Evolutionary conservation across 1,284 basidiomycete species (phyloP).

Genomic region (Tetrapyrgos nigripes): DNA sequence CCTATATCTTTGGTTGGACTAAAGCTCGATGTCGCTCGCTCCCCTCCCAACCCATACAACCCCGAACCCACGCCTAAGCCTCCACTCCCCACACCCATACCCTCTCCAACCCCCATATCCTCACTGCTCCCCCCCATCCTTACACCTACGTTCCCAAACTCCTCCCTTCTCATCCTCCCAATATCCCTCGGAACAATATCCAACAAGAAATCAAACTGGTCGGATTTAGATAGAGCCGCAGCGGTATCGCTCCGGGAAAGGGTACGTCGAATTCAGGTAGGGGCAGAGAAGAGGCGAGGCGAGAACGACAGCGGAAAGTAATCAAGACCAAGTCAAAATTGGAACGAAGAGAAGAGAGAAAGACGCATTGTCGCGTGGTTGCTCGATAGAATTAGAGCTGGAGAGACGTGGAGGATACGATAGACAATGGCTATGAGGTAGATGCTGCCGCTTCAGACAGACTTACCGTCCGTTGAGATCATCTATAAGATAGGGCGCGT

Average conservation of each 20-base stretch:
- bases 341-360: conserved; percentile 10
- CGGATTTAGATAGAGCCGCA: conserved; percentile 86
- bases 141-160: neutral
- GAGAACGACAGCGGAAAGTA: too few species aligned
- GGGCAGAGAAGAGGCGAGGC: conserved; percentile 94
- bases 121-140: too few species aligned
- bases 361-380: conserved; percentile 93
- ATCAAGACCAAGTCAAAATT: conserved; percentile 8
- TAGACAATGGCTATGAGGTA: too few species aligned
- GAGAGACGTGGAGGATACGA: too few species aligned
- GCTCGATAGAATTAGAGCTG: conserved; percentile 91
- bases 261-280: conserved; percentile 91
- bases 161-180: neutral
- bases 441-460: too few species aligned
- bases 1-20: too few species aligned
- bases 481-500: too few species aligned
- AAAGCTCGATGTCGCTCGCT: too few species aligned
- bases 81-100: too few species aligned
- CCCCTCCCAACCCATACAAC: too few species aligned
- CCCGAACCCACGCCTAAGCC: too few species aligned
- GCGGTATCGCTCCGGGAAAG: conserved; percentile 90
- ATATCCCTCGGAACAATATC: conserved; percentile 86
- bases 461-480: conserved; percentile 89
- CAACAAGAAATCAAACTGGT: conserved; percentile 93
- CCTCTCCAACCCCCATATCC: too few species aligned